These are phyloP conservation scores for Rubia occidens DNA, from an alignment of 305 asterid genomes.

Conservation along the genomic window DNA sequence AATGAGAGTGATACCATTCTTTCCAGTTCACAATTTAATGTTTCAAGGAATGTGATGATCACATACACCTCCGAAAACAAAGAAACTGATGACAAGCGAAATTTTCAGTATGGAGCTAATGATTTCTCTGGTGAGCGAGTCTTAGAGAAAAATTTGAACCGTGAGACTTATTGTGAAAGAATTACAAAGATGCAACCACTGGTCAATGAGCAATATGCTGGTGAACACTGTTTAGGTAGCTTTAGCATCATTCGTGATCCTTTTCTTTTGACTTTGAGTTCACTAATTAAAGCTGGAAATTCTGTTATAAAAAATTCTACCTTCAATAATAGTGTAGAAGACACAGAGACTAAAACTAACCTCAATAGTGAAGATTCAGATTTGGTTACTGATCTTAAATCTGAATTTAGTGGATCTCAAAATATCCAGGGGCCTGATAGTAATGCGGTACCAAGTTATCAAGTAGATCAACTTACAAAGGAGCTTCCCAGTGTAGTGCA, in stretches of 20 bases:
- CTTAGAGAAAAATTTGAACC: slow-evolving; percentile 26
- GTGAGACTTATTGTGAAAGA: slow-evolving; percentile 26
- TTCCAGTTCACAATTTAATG: slow-evolving; percentile 25
- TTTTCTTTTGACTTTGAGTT: slow-evolving; percentile 36
- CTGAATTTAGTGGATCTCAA: slow-evolving; percentile 23
- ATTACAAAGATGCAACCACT: slow-evolving; percentile 29
- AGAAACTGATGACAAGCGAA: slow-evolving; percentile 23
- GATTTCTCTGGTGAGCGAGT: slow-evolving; percentile 26
- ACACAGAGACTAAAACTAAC: slow-evolving; percentile 17
- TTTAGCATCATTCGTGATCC: slow-evolving; percentile 38
- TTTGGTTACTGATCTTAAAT: slow-evolving; percentile 26
- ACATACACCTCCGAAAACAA: slow-evolving; percentile 20
- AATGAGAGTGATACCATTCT: slow-evolving; percentile 22
- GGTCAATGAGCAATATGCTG: slow-evolving; percentile 12
- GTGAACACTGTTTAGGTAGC: slow-evolving; percentile 22
- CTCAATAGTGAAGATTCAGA: slow-evolving; percentile 27
- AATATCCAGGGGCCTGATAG: slow-evolving; percentile 31
- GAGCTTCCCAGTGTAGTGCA: slow-evolving; percentile 32
- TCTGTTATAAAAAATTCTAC: slow-evolving; percentile 33
- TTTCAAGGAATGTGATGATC: slow-evolving; percentile 24
- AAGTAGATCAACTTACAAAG: slow-evolving; percentile 26
- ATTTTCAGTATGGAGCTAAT: slow-evolving; percentile 26
- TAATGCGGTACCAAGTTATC: slow-evolving; percentile 27
- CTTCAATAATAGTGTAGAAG: slow-evolving; percentile 15
- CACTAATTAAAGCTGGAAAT: slow-evolving; percentile 27